Percentiles rank a stretch among this genome's conserved stretches.
Evolutionary conservation across 371 early-diverging fungal genomes (phyloP).

Genomic region (Syncephalis plumigaleata): DNA sequence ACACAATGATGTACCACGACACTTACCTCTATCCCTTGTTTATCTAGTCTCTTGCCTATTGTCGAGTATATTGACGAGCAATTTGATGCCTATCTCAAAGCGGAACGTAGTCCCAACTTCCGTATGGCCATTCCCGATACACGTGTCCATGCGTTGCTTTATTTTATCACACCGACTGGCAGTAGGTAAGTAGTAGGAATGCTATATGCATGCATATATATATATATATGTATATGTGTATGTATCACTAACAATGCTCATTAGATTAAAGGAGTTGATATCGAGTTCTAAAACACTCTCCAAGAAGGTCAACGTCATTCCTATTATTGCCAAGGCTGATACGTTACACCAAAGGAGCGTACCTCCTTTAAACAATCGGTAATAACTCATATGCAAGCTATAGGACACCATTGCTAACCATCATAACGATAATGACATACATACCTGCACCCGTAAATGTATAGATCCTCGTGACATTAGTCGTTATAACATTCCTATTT

Average conservation of each 20-base stretch:
- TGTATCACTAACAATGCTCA: conserved; percentile 21
- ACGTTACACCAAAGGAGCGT: conserved; percentile 45
- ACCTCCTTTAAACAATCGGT: conserved; percentile 32
- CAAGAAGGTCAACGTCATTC: conserved; percentile 73
- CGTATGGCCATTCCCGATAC: conserved; percentile 50
- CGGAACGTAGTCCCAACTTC: conserved; percentile 77
- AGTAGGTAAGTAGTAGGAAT: conserved; percentile 35
- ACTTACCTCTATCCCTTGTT: too few relatives aligned
- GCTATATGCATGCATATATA: too few relatives aligned
- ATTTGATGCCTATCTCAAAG: conserved; percentile 76
- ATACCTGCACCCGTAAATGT: too few relatives aligned
- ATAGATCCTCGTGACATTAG: conserved; percentile 53
- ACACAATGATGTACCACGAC: neutral
- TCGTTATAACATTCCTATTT: conserved; percentile 50
- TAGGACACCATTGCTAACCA: neutral
- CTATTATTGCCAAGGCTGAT: conserved; percentile 62
- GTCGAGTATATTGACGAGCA: conserved; percentile 81
- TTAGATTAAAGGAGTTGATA: conserved; percentile 77
- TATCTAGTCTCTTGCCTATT: conserved; percentile 47
- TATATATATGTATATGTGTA: conserved; percentile 3
- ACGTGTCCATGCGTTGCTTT: conserved; percentile 88
- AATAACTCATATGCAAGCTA: conserved; percentile 1
- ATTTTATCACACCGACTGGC: conserved; percentile 88
- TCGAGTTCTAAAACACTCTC: conserved; percentile 66
- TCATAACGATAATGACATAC: too few relatives aligned